These are phyloP conservation scores for Sclerotinia minor DNA, from an alignment of 2,329 filamentous ascomycete species.

Conservation along the genomic window DNA sequence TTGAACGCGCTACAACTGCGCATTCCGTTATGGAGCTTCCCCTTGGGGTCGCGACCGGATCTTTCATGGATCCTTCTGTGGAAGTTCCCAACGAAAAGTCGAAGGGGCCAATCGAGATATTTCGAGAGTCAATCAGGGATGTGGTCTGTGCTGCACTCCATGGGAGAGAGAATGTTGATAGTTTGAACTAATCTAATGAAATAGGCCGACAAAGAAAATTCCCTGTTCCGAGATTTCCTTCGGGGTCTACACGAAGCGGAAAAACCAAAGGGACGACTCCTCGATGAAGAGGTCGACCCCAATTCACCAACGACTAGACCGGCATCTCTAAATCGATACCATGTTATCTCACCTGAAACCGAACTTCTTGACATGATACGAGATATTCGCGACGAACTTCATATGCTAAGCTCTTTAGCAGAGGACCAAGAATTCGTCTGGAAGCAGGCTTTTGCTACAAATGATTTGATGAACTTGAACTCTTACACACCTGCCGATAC, in stretches of 20 bases:
- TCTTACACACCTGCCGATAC: slow-evolving; percentile 33
- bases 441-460: slow-evolving; percentile 31
- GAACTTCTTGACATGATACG: slow-evolving; percentile 48
- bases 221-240: slow-evolving; percentile 5
- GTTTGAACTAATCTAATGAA: not conserved
- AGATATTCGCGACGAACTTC: slow-evolving; percentile 51
- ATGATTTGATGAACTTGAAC: slow-evolving; percentile 32
- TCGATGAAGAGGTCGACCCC: no score
- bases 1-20: not conserved
- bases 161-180: not conserved
- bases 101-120: slow-evolving; percentile 5
- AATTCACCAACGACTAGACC: not conserved
- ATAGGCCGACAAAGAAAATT: not conserved
- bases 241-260: not conserved
- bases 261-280: not conserved
- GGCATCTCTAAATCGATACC: not conserved
- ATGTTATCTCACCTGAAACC: slow-evolving; percentile 40
- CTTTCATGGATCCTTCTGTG: not conserved
- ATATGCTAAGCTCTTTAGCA: slow-evolving; percentile 48
- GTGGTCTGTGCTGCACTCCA: not conserved
- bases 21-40: not conserved
- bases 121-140: slow-evolving; percentile 11
- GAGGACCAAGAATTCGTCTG: slow-evolving; percentile 40
- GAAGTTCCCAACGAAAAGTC: not conserved
- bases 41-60: not conserved